Percentiles rank a stretch among this genome's conserved stretches.
phyloP scores from a whole-genome alignment of 768 basidiomycete species.

The Boletellus ananas region DNA sequence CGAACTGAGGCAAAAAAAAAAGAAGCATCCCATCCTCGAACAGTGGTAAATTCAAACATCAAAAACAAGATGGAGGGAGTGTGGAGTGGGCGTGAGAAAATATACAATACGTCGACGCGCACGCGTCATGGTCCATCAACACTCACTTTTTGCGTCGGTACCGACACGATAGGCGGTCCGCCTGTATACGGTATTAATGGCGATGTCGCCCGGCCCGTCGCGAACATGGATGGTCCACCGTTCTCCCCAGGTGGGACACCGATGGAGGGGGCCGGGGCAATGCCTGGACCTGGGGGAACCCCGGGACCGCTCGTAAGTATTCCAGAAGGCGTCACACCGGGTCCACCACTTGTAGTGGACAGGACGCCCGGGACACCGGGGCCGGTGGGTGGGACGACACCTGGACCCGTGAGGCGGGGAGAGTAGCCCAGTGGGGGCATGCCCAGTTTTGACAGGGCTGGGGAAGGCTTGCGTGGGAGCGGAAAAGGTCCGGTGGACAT shows the following conservation, averaged over 20 bases:
- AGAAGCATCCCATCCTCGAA: background rate
- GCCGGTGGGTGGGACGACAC: slow-evolving; percentile 27
- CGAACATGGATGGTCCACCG: slow-evolving; percentile 8
- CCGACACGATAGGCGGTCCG: slow-evolving; percentile 1
- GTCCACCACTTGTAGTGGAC: slow-evolving; percentile 12
- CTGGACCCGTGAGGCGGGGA: slow-evolving; percentile 29
- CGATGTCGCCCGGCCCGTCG: slow-evolving; percentile 15
- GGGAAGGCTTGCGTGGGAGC: slow-evolving; percentile 24
- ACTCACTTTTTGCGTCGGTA: slow-evolving; percentile 16
- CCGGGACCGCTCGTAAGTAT: slow-evolving; percentile 30
- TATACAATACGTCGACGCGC: too few species aligned
- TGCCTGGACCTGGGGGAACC: slow-evolving; percentile 27
- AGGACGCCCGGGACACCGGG: slow-evolving; percentile 27
- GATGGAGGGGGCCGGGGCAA: slow-evolving; percentile 19
- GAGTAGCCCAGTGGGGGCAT: slow-evolving; percentile 26
- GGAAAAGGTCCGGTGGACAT: slow-evolving; percentile 18
- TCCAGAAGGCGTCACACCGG: slow-evolving; percentile 21
- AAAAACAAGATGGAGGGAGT: too few species aligned
- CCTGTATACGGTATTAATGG: slow-evolving; percentile 23
- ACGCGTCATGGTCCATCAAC: slow-evolving; percentile 17
- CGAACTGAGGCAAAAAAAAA: background rate
- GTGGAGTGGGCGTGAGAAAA: too few species aligned
- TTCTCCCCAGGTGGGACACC: slow-evolving; percentile 10
- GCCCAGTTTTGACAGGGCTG: slow-evolving; percentile 26
- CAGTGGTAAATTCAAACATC: background rate